Conservation (phyloP, 148 eudicot species). For the Cornus florida region DNA sequence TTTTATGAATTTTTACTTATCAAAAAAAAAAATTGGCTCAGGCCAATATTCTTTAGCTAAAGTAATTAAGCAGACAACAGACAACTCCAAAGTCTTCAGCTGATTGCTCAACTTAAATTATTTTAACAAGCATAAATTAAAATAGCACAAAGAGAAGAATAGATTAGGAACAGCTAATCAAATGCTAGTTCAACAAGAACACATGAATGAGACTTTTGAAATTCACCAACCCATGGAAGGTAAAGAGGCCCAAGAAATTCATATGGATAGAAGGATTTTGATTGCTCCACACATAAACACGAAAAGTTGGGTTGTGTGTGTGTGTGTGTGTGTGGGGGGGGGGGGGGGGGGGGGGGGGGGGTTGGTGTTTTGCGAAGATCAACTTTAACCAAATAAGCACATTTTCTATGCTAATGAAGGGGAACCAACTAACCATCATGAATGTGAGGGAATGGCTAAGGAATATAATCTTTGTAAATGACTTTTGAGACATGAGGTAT, state of each 20-base stretch:
- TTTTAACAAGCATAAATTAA: background rate
- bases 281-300: slow-evolving; percentile 99
- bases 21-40: no score
- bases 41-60: no score
- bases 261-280: slow-evolving; percentile 95
- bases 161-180: background rate
- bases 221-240: slow-evolving; percentile 84
- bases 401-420: background rate
- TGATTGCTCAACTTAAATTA: background rate
- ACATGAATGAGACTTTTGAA: background rate
- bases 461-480: slow-evolving; percentile 90
- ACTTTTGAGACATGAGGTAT: slow-evolving; percentile 86
- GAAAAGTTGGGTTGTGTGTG: slow-evolving; percentile 9
- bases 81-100: background rate
- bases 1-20: no score
- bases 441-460: slow-evolving; percentile 97
- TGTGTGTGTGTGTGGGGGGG: no score
- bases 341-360: no score
- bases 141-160: background rate
- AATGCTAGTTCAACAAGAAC: background rate
- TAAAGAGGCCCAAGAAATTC: slow-evolving; percentile 98
- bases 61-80: background rate
- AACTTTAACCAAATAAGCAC: background rate
- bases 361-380: no score
- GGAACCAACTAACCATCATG: slow-evolving; percentile 70